Conservation (phyloP, 371 early-diverging fungal species). For the Fennellomyces sp. region DNA sequence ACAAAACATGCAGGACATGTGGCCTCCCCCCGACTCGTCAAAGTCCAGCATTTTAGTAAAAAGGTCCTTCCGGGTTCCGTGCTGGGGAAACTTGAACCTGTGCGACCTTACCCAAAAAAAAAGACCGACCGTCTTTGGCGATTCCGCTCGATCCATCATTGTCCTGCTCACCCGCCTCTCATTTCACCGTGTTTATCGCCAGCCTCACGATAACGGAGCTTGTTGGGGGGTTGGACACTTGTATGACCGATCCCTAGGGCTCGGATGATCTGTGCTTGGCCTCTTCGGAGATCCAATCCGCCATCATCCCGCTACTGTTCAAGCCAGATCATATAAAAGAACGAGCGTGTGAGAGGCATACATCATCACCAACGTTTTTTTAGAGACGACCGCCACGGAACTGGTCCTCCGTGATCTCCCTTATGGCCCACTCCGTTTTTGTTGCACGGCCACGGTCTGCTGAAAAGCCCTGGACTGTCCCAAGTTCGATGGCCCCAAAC, state of each 20-base stretch:
- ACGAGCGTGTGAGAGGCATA: neutral
- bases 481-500: neutral
- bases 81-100: conserved; percentile 9
- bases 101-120: conserved; percentile 5
- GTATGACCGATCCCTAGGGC: neutral
- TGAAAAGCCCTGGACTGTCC: conserved; percentile 3
- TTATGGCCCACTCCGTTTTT: neutral
- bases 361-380: too few species aligned
- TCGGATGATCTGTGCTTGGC: conserved; percentile 8
- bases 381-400: conserved; percentile 5
- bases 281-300: neutral
- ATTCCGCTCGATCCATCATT: conserved; percentile 8
- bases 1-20: conserved; percentile 16
- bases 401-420: neutral
- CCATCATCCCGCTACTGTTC: neutral
- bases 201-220: conserved; percentile 11
- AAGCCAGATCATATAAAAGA: too few species aligned
- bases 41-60: conserved; percentile 6
- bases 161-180: too few species aligned
- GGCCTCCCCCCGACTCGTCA: conserved; percentile 1
- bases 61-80: conserved; percentile 17
- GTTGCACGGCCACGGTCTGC: neutral
- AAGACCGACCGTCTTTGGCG: conserved; percentile 11
- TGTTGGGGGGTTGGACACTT: neutral
- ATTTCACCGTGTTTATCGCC: neutral